Conservation (phyloP, 2,329 filamentous ascomycete species). For the Phyllosticta citrichinensis region DNA sequence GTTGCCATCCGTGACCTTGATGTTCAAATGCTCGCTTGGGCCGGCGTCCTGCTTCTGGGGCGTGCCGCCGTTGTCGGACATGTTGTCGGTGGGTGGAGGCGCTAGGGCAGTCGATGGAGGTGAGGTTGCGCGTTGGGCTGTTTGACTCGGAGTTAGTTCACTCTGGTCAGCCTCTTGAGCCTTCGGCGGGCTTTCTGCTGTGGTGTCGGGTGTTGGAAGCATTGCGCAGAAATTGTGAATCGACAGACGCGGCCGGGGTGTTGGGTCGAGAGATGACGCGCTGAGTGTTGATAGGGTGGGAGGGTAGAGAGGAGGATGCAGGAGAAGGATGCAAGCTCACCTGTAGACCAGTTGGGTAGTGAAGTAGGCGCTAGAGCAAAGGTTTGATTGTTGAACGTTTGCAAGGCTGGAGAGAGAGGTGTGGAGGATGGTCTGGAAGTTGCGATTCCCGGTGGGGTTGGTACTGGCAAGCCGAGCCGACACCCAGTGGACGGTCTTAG, state of each 20-base stretch:
- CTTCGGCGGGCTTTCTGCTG: neutral
- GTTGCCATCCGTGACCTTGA: conserved; percentile 98
- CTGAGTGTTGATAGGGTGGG: conserved; percentile 32
- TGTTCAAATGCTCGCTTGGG: conserved; percentile 79
- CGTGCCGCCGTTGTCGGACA: conserved; percentile 34
- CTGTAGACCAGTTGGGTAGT: conserved; percentile 13
- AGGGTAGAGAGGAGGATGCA: conserved; percentile 11
- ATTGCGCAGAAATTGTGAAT: neutral
- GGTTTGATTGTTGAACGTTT: neutral
- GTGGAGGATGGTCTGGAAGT: conserved; percentile 1
- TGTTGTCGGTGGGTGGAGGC: conserved; percentile 13
- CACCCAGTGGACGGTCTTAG: neutral
- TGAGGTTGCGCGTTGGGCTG: neutral
- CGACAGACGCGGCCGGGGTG: conserved; percentile 13
- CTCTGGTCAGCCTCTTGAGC: neutral
- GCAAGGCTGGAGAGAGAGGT: neutral
- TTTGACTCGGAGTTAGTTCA: neutral
- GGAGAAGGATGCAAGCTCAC: conserved; percentile 20
- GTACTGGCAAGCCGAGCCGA: conserved; percentile 8
- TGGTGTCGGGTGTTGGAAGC: neutral
- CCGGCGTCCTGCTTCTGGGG: conserved; percentile 34
- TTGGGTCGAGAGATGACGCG: conserved; percentile 30
- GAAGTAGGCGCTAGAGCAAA: neutral
- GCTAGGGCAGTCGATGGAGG: neutral
- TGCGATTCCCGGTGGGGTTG: neutral